phyloP scores from a whole-genome alignment of 225 moss, liverwort and hornwort genomes.

The Thuidium tamariscinum region DNA sequence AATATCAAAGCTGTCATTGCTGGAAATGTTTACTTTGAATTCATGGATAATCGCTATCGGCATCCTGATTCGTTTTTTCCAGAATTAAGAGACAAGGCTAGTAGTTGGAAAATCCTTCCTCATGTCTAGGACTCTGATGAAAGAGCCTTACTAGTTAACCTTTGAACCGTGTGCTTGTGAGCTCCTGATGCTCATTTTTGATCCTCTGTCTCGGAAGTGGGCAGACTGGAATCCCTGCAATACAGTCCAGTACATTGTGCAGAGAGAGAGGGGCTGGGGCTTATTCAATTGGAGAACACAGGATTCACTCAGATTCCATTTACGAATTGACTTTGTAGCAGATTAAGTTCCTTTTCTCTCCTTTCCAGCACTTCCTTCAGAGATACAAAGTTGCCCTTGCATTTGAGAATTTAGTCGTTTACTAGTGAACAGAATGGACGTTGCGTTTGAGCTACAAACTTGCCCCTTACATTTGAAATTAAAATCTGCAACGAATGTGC shows the following conservation, averaged over 20 bases:
- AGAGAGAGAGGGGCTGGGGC: not conserved
- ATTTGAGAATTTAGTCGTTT: too few species aligned
- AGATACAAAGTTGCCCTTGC: too few species aligned
- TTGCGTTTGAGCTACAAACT: not conserved
- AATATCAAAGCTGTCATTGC: not conserved
- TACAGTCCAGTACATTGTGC: not conserved
- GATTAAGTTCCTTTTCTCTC: not conserved
- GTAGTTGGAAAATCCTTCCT: not conserved
- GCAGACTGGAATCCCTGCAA: not conserved
- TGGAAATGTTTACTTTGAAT: not conserved
- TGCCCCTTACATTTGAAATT: not conserved
- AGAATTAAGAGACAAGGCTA: not conserved
- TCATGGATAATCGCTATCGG: rapidly evolving
- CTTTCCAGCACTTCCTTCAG: not conserved
- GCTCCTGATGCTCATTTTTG: not conserved
- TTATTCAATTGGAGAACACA: not conserved
- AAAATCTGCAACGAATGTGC: not conserved
- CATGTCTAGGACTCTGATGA: not conserved
- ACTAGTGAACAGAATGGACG: too few species aligned
- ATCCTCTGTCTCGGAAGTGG: not conserved
- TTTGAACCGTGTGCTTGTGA: not conserved
- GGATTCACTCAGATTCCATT: not conserved
- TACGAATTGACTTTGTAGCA: too few species aligned
- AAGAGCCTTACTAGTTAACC: not conserved
- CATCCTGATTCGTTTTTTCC: rapidly evolving